Evolutionary conservation across 306 rosid genomes (phyloP).

Genomic region (Herpetospermum pedunculosum): DNA sequence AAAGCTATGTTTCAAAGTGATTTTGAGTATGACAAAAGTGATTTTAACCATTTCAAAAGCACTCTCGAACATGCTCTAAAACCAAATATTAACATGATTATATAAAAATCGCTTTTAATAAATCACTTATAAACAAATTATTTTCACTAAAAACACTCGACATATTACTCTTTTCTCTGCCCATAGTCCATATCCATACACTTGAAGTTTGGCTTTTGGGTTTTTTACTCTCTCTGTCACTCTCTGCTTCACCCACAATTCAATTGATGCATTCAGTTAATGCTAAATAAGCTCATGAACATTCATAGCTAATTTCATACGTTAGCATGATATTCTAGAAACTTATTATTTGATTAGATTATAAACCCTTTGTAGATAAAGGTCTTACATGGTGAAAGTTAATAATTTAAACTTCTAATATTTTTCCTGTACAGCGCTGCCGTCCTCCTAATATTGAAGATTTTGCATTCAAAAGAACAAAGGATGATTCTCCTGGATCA

Average conservation of each 20-base stretch:
- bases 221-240: not conserved
- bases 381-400: not conserved
- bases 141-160: too few relatives aligned
- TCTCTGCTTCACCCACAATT: not conserved
- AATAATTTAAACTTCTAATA: not conserved
- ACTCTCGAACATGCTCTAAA: too few relatives aligned
- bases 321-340: not conserved
- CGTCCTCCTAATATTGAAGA: conserved; percentile 56
- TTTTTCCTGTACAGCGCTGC: conserved; percentile 21
- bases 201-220: not conserved
- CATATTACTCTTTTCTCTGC: too few relatives aligned
- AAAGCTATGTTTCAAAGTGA: too few relatives aligned
- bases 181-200: too few relatives aligned
- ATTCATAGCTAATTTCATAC: not conserved
- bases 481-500: conserved; percentile 21
- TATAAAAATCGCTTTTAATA: too few relatives aligned
- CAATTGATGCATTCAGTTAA: not conserved
- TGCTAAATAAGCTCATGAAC: not conserved
- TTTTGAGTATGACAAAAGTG: too few relatives aligned
- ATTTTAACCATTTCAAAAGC: too few relatives aligned
- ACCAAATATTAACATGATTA: too few relatives aligned
- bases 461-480: conserved; percentile 28
- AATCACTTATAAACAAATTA: too few relatives aligned
- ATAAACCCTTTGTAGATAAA: not conserved
- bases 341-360: not conserved